These are phyloP conservation scores for Lupinus albus DNA, from an alignment of 306 rosid genomes.

Conservation along the genomic window DNA sequence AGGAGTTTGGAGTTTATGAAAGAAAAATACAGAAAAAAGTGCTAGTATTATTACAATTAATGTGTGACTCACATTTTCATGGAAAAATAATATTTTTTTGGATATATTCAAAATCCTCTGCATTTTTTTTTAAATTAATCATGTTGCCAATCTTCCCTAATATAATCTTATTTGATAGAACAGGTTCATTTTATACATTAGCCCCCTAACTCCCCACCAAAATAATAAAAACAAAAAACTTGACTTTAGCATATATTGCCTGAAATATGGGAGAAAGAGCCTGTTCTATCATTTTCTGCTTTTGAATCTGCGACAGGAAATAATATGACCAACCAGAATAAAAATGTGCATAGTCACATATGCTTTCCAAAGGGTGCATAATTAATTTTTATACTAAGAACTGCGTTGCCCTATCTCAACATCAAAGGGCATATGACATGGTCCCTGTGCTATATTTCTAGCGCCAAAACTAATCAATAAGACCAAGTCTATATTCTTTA, in stretches of 20 bases:
- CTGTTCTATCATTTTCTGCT: constrained; percentile 44
- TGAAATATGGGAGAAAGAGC: constrained; percentile 40
- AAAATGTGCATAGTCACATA: constrained; percentile 35
- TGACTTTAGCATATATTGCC: constrained; percentile 40
- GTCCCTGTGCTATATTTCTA: not conserved
- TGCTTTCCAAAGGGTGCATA: constrained; percentile 29
- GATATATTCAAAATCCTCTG: too few relatives aligned
- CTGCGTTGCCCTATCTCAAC: constrained; percentile 12
- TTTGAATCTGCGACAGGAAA: constrained; percentile 36
- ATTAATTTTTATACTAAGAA: not conserved
- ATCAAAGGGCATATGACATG: constrained; percentile 42
- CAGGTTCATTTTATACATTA: not conserved
- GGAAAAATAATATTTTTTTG: too few relatives aligned
- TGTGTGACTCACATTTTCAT: too few relatives aligned
- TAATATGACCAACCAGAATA: constrained; percentile 42
- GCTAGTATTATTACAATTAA: too few relatives aligned
- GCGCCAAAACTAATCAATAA: constrained; percentile 30
- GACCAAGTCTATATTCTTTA: constrained; percentile 30
- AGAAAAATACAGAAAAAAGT: too few relatives aligned
- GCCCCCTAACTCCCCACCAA: too few relatives aligned
- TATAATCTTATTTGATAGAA: not conserved
- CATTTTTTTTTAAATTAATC: too few relatives aligned
- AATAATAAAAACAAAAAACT: not conserved
- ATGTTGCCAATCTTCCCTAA: too few relatives aligned
- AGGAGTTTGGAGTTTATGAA: too few relatives aligned